Evolutionary conservation across 352 stramenopile species (phyloP), one percentile per base, ranked within the genome.

Genomic region (Pythium dissimile): DNA sequence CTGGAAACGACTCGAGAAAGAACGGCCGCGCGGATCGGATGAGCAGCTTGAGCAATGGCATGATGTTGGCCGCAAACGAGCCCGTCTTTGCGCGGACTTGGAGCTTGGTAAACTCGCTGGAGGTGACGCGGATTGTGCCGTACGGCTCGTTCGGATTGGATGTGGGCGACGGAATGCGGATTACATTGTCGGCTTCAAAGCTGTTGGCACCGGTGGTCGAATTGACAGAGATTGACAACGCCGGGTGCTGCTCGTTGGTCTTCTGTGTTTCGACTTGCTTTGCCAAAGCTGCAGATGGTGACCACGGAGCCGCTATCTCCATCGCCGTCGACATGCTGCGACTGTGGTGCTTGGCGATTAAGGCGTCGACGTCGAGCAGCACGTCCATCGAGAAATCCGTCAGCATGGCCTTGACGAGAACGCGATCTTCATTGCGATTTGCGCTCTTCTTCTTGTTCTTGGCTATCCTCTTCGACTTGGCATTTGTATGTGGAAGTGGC

Each of bases 101-200:
- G 30, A 89, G 65, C 60, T 86, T 85, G 2, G 79, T 88, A 62
- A 88, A 83, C 34, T 75, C 69, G 27, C 77, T 87, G 2, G 79
- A 73, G 12, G 62, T 59, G 23, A 87, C 39, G 1, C 70, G 70
- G 52, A 67, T 52, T 31, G 64, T 73, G 5, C 56, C 57, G 16
- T 59, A 62, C 3, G 53, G 8, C 27, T 56, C 26, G 24, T 49
- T 51, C 24, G 61, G 61, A 21, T 54, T 58, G 2, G 43, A 34
- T 2, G 53, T 63, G 2, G 61, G 53, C 10, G 54, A 60, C 24
- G 54, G 57, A 27, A 52, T 69, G n/a, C 38, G 54, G 8, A 58
- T 59, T 18, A 41, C 46, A 27, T 59, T 32, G 8, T 68, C 61
- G 24, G 26, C 24, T 24, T 59, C 24, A 26, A 51, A 12, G 13